Conservation (phyloP, 345 rosid genomes). For the Leavenworthia alabamica region DNA sequence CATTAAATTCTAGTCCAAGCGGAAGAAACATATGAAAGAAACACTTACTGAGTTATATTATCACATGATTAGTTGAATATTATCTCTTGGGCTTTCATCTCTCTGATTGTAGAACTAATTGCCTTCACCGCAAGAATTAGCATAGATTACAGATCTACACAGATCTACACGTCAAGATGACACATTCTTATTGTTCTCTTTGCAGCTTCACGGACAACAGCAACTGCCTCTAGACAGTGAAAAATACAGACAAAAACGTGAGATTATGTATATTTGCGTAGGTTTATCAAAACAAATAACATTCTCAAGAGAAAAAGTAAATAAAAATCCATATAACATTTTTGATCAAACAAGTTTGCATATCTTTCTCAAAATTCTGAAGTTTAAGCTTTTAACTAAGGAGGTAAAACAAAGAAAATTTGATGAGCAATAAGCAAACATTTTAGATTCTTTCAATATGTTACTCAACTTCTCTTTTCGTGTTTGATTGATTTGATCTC, state of each 20-base stretch:
- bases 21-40: constrained; percentile 7
- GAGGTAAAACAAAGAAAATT: background rate
- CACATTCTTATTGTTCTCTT: constrained; percentile 97
- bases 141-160: background rate
- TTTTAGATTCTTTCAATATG: no score
- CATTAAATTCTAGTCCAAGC: no score
- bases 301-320: background rate
- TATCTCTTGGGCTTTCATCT: constrained; percentile 71
- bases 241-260: background rate
- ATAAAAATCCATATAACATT: constrained; percentile 1
- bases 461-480: no score
- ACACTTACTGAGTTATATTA: constrained; percentile 72
- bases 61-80: constrained; percentile 75
- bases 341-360: constrained; percentile 68
- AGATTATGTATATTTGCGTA: background rate
- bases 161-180: constrained; percentile 97
- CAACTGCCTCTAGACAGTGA: constrained; percentile 67
- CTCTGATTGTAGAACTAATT: constrained; percentile 42
- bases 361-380: constrained; percentile 65
- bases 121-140: background rate
- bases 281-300: background rate
- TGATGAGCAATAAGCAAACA: no score
- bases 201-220: constrained; percentile 96
- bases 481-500: no score
- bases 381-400: constrained; percentile 71